Conservation (phyloP, 176 grass and related monocot genomes). For the Aegilops umbellulata region DNA sequence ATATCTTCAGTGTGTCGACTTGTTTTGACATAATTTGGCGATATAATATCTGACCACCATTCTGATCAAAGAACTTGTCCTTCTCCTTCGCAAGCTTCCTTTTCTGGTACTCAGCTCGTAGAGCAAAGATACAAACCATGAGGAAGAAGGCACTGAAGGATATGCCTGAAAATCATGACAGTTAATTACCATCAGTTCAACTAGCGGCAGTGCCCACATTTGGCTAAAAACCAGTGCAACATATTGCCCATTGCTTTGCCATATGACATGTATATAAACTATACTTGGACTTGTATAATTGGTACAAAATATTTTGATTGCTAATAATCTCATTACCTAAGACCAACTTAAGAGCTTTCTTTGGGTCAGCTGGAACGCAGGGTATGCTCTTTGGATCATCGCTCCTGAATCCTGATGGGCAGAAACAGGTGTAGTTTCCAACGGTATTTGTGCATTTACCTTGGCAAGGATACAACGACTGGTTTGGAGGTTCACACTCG, state of each 20-base stretch:
- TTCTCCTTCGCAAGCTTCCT: not conserved
- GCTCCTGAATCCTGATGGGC: not conserved
- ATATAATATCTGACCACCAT: constrained; percentile 22
- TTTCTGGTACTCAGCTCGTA: not conserved
- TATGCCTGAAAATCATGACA: not conserved
- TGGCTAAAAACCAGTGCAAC: not conserved
- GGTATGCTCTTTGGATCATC: not conserved
- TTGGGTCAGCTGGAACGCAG: not conserved
- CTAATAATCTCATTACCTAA: not conserved
- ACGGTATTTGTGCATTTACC: not conserved
- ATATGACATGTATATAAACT: not conserved
- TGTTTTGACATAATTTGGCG: constrained; percentile 17
- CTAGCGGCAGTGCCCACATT: not conserved
- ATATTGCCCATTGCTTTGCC: not conserved
- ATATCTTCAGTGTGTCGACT: constrained; percentile 23
- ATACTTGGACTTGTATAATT: not conserved
- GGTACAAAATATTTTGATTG: not conserved
- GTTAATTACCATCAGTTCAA: not conserved
- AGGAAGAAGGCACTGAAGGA: not conserved
- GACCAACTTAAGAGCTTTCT: not conserved
- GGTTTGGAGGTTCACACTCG: not conserved
- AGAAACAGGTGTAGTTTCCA: not conserved
- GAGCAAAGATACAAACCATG: not conserved
- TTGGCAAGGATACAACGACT: not conserved
- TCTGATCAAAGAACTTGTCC: constrained; percentile 13